phyloP scores from a whole-genome alignment of 139 green algal genomes.

The Spirogloea muscicola region DNA sequence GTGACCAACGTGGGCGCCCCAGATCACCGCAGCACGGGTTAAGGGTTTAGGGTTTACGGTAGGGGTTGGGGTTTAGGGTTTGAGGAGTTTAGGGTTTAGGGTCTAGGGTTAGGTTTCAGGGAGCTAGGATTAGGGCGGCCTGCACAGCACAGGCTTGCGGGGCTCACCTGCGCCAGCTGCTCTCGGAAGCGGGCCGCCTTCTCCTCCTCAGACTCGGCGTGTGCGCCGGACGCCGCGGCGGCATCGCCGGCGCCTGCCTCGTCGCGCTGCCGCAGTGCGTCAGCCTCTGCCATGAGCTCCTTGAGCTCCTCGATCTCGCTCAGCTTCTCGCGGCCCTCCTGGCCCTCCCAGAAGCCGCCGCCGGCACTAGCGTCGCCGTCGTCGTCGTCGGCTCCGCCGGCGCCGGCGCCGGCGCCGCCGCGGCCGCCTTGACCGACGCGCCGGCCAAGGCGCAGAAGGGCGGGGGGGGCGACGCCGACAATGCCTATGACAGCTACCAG shows the following conservation, averaged over 20 bases:
- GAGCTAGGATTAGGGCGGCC: background rate
- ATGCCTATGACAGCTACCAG: slow-evolving; percentile 46
- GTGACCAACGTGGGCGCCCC: no score
- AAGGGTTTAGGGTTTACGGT: background rate
- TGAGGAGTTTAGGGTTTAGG: background rate
- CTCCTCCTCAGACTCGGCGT: no score
- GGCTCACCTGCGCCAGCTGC: slow-evolving; percentile 11
- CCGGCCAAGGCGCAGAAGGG: no score
- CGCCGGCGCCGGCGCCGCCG: no score
- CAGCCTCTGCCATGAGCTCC: slow-evolving; percentile 7
- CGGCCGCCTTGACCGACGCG: no score
- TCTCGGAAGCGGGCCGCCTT: slow-evolving; percentile 17
- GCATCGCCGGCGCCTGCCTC: no score
- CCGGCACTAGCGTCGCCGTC: no score
- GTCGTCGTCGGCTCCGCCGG: no score
- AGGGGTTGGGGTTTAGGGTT: background rate
- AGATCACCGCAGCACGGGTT: background rate
- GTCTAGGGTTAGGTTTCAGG: no score
- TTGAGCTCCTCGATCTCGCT: slow-evolving; percentile 31
- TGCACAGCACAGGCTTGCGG: background rate
- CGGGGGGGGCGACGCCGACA: slow-evolving; percentile 7
- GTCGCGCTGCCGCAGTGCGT: no score
- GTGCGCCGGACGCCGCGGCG: no score
- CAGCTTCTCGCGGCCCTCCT: slow-evolving; percentile 19
- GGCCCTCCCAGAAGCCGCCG: slow-evolving; percentile 21